These are phyloP conservation scores for Coemansia sp. DNA, from an alignment of 192 early-diverging fungal species.

Conservation along the genomic window DNA sequence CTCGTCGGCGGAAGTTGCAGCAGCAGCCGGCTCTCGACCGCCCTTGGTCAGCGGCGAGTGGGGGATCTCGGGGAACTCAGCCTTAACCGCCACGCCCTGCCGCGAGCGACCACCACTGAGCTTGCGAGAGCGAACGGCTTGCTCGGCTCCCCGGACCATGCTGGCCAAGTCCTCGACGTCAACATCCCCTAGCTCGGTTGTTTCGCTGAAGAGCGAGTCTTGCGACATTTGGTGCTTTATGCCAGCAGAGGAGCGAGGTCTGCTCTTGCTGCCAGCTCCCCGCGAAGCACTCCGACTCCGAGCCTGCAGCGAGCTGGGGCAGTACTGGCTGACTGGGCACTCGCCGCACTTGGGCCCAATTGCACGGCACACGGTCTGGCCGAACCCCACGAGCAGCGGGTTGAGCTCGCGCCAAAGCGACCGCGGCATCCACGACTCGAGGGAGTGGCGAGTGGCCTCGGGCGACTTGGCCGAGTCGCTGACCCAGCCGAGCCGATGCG, in stretches of 20 bases:
- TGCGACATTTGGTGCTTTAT: conserved; percentile 13
- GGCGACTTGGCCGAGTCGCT: conserved; percentile 73
- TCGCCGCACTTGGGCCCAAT: conserved; percentile 72
- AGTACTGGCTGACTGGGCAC: conserved; percentile 79
- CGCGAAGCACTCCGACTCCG: background rate
- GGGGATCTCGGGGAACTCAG: conserved; percentile 41
- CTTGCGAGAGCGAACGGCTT: conserved; percentile 50
- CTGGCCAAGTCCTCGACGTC: conserved; percentile 53
- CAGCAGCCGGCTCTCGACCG: background rate
- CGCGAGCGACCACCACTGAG: conserved; percentile 34
- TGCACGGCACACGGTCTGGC: conserved; percentile 80
- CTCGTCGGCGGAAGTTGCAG: conserved; percentile 5
- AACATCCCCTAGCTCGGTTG: conserved; percentile 36
- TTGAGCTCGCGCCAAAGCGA: conserved; percentile 90
- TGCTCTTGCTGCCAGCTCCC: conserved; percentile 6
- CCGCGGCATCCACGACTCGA: conserved; percentile 82
- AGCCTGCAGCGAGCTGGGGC: conserved; percentile 55
- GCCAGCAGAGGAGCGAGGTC: background rate
- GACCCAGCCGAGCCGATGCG: conserved; percentile 89
- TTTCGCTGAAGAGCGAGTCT: conserved; percentile 27
- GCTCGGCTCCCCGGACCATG: conserved; percentile 51
- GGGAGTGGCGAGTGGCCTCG: conserved; percentile 75
- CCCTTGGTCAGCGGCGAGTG: conserved; percentile 24
- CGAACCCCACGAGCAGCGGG: conserved; percentile 88
- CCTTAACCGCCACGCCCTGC: conserved; percentile 11